Conservation (phyloP, 352 stramenopile genomes). For the Phytophthora palmivora region DNA sequence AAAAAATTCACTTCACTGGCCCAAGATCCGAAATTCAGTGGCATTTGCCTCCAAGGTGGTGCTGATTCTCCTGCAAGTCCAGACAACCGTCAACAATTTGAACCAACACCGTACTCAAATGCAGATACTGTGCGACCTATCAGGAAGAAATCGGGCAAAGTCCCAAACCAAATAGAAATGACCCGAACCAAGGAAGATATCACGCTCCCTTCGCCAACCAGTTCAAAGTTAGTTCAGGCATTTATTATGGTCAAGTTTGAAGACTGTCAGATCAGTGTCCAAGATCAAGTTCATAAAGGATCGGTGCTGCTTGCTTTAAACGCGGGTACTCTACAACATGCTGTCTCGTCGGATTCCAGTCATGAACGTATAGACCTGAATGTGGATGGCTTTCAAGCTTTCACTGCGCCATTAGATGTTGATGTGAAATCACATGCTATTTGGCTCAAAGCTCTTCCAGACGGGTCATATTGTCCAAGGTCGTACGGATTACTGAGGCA, state of each 20-base stretch:
- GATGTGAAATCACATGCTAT: slow-evolving; percentile 72
- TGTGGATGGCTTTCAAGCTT: slow-evolving; percentile 69
- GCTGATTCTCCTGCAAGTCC: slow-evolving; percentile 13
- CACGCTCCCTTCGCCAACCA: slow-evolving; percentile 4
- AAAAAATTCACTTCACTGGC: slow-evolving; percentile 73
- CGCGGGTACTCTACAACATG: slow-evolving; percentile 63
- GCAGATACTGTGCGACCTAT: slow-evolving; percentile 32
- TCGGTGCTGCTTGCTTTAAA: slow-evolving; percentile 73
- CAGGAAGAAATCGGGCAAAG: slow-evolving; percentile 15
- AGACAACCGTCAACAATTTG: slow-evolving; percentile 21
- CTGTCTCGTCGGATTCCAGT: slow-evolving; percentile 50
- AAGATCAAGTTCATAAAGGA: slow-evolving; percentile 74
- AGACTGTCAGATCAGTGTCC: slow-evolving; percentile 82
- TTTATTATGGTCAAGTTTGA: slow-evolving; percentile 81
- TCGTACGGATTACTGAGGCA: slow-evolving; percentile 68
- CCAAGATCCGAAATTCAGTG: slow-evolving; percentile 76
- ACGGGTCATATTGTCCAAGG: slow-evolving; percentile 68
- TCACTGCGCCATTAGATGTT: slow-evolving; percentile 73
- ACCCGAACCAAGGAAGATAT: slow-evolving; percentile 15
- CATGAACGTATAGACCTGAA: slow-evolving; percentile 68
- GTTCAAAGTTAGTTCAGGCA: slow-evolving; percentile 42
- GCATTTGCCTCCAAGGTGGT: slow-evolving; percentile 52
- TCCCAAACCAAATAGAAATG: slow-evolving; percentile 10
- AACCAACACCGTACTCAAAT: slow-evolving; percentile 38
- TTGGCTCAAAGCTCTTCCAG: slow-evolving; percentile 65